Percentiles rank a stretch among this genome's conserved stretches.
phyloP scores from a whole-genome alignment of 73 alveolate genomes.

The Paramecium octaurelia region DNA sequence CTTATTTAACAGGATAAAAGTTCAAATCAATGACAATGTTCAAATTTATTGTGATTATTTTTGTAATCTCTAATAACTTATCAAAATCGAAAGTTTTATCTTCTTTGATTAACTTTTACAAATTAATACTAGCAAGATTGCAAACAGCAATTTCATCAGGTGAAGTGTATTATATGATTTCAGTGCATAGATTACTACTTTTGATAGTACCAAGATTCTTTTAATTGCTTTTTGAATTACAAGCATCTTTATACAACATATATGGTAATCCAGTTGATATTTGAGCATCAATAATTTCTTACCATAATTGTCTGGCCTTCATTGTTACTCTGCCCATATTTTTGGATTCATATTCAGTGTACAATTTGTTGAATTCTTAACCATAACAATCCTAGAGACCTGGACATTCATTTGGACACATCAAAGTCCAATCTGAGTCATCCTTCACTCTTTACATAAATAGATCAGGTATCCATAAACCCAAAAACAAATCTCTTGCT shows the following conservation, averaged over 20 bases:
- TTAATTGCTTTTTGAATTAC: slow-evolving; percentile 88
- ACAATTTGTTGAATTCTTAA: slow-evolving; percentile 86
- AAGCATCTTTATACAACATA: slow-evolving; percentile 93
- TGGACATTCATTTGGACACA: slow-evolving; percentile 95
- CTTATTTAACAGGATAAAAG: slow-evolving; percentile 83
- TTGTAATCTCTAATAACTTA: slow-evolving; percentile 84
- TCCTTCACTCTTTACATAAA: slow-evolving; percentile 93
- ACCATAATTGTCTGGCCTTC: slow-evolving; percentile 91
- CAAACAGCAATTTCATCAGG: slow-evolving; percentile 96
- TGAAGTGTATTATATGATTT: slow-evolving; percentile 89
- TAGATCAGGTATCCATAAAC: slow-evolving; percentile 94
- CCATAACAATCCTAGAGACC: slow-evolving; percentile 75
- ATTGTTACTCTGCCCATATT: slow-evolving; percentile 81
- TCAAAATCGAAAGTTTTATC: slow-evolving; percentile 79
- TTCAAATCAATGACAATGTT: slow-evolving; percentile 88
- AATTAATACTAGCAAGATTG: slow-evolving; percentile 92
- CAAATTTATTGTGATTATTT: slow-evolving; percentile 71
- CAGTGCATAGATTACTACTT: slow-evolving; percentile 93
- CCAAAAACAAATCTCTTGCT: slow-evolving; percentile 94
- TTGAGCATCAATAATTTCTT: slow-evolving; percentile 86
- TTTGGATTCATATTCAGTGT: slow-evolving; percentile 77
- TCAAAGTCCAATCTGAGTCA: slow-evolving; percentile 93
- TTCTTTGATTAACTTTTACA: slow-evolving; percentile 79
- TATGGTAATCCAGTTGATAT: slow-evolving; percentile 95
- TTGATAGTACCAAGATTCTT: slow-evolving; percentile 95